phyloP scores from a whole-genome alignment of 2,329 filamentous ascomycete species.

The Beauveria caledonica region DNA sequence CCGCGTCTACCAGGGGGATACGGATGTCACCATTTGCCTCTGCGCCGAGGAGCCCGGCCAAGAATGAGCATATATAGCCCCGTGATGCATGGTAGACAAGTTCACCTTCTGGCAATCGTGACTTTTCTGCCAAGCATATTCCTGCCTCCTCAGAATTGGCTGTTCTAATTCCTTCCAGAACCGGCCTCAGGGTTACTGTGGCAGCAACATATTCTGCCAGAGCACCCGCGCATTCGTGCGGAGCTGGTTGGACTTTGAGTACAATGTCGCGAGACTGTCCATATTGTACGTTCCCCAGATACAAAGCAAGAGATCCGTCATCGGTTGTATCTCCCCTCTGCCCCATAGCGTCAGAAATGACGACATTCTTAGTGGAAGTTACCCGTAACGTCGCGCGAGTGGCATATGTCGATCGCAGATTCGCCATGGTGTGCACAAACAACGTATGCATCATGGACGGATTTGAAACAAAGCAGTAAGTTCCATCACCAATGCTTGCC shows the following conservation, averaged over 20 bases:
- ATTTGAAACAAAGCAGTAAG: no score
- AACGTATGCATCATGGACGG: no score
- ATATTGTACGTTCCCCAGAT: not conserved
- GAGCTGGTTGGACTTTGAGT: not conserved
- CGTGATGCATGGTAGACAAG: not conserved
- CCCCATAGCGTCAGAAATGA: no score
- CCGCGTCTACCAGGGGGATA: not conserved
- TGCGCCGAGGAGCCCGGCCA: not conserved
- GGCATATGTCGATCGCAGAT: no score
- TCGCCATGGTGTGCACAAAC: no score
- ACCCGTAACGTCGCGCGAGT: no score
- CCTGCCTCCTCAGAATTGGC: not conserved
- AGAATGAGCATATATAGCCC: not conserved
- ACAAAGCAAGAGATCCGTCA: no score
- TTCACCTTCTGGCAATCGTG: not conserved
- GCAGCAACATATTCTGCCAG: not conserved
- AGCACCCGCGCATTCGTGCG: not conserved
- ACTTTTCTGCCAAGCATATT: not conserved
- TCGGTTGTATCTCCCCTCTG: no score
- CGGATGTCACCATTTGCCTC: not conserved
- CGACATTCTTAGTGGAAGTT: no score
- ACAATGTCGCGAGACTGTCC: not conserved
- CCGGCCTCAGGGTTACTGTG: not conserved
- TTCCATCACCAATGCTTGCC: no score
- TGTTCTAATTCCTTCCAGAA: not conserved